Percentiles rank a stretch among this genome's conserved stretches.
Evolutionary conservation across 352 stramenopile species (phyloP).

Genomic region (Pythium folliculosum): DNA sequence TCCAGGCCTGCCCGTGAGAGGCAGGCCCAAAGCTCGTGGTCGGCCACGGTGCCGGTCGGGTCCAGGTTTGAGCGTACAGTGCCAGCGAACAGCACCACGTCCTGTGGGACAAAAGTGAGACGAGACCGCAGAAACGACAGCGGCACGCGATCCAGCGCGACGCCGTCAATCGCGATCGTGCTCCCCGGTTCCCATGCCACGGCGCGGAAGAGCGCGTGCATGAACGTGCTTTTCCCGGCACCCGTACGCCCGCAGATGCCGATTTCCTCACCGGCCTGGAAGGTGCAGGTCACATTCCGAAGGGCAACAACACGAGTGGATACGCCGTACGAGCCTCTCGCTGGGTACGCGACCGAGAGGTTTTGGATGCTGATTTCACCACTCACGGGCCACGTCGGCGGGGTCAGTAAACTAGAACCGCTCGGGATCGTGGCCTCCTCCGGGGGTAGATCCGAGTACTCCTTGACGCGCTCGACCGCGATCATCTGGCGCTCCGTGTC

Average conservation of each 20-base stretch:
- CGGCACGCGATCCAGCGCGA: conserved; percentile 61
- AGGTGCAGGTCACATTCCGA: conserved; percentile 43
- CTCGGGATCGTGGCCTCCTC: conserved; percentile 35
- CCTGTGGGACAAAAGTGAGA: conserved; percentile 86
- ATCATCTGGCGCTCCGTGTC: conserved; percentile 93
- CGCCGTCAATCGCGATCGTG: conserved; percentile 68
- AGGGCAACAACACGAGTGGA: conserved; percentile 35
- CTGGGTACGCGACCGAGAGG: conserved; percentile 50
- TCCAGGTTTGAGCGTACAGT: conserved; percentile 88
- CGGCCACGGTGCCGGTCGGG: conserved; percentile 38
- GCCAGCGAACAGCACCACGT: conserved; percentile 79
- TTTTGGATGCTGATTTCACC: conserved; percentile 55
- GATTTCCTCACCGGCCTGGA: conserved; percentile 61
- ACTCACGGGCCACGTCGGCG: conserved; percentile 40
- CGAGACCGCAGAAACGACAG: conserved; percentile 63
- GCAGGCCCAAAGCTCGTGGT: conserved; percentile 62
- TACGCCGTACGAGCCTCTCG: background rate
- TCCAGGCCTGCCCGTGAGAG: conserved; percentile 55
- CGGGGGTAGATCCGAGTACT: conserved; percentile 65
- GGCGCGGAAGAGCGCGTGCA: conserved; percentile 80
- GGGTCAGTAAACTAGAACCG: conserved; percentile 14
- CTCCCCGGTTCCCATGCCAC: conserved; percentile 53
- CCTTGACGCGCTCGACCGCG: conserved; percentile 86
- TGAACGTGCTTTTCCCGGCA: conserved; percentile 89
- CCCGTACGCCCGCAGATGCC: conserved; percentile 89